Evolutionary conservation across 2,329 filamentous ascomycete genomes (phyloP), one percentile per base, ranked within the genome.

Genomic region (Anthostomella pinea): DNA sequence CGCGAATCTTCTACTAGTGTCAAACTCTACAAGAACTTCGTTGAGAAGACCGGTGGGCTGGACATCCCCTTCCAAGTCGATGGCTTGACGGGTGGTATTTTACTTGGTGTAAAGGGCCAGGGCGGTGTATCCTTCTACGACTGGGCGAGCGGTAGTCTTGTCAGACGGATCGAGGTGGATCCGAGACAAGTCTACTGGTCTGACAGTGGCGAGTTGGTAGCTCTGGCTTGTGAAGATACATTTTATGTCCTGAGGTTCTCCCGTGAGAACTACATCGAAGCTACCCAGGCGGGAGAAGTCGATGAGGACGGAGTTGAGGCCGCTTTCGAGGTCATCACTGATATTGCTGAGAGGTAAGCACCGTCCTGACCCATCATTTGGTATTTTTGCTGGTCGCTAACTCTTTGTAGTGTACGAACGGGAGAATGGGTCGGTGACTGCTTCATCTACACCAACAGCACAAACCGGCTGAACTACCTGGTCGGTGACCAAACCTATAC

Each of bases 381-480:
- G 21, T 9, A 17, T 20, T 6, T 11, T 27, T 10, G 8, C 8
- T 27, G 25, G 9, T 8, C 5, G 6, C 14, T 37, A 34, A 52
- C 55, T 52, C 39, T 41, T 21, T 29, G 36, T 44, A 87, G 83
- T 47, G 89, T 97, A 33, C 85, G 87, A 48, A 96, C 91, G 14
- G 93, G 91, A 52, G 87, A 95, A 69, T 98, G 93, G 93, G 87
- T 98, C 39, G 93, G 93, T 45, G 93, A 98, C 69, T 95, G 91
- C 70, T 95, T 98, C 74, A 90, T 97, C 62, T 98, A 97, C 75
- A 96, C 93, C 37, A 97, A 95, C 73, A 86, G 78, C 63, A 95
- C 90, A 8, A 96, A 97, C 73, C 86, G 93, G 45, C 74, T 98
- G 42, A 97, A 97, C 72, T 97, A 97, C 69, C 80, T 98, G 15